Conservation (phyloP, 2,329 filamentous ascomycete species). For the Cladophialophora bantiana region DNA sequence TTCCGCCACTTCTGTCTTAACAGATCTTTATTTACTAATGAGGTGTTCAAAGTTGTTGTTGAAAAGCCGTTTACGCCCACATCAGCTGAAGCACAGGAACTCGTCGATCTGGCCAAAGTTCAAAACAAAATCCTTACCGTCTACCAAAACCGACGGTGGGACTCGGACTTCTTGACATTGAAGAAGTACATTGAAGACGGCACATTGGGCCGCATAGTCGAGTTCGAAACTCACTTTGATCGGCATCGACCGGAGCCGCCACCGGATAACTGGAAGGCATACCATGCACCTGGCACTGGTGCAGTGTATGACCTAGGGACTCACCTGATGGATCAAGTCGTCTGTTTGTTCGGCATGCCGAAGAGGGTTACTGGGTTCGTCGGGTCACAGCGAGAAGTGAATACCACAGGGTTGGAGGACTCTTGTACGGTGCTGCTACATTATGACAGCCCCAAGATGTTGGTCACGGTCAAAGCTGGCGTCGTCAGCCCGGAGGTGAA, state of each 20-base stretch:
- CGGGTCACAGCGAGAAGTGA: constrained; percentile 68
- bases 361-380: constrained; percentile 71
- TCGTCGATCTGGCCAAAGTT: constrained; percentile 63
- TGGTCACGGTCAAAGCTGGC: constrained; percentile 73
- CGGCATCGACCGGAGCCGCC: constrained; percentile 69
- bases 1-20: not conserved
- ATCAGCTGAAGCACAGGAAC: constrained; percentile 68
- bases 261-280: constrained; percentile 69
- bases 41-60: constrained; percentile 64
- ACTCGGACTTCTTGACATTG: constrained; percentile 77
- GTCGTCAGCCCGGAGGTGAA: constrained; percentile 72
- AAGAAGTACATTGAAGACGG: constrained; percentile 66
- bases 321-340: constrained; percentile 78
- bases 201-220: constrained; percentile 72
- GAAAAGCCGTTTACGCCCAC: constrained; percentile 86
- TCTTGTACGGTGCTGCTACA: constrained; percentile 68
- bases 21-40: not conserved
- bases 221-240: constrained; percentile 83
- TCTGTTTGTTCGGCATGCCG: constrained; percentile 73
- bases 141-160: constrained; percentile 81
- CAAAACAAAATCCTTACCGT: constrained; percentile 65
- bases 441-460: constrained; percentile 59
- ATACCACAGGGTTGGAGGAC: constrained; percentile 59
- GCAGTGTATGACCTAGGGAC: constrained; percentile 77
- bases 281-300: constrained; percentile 70